phyloP scores from a whole-genome alignment of 2,329 filamentous ascomycete genomes.

The Dryadomyces quercus-mongolicae region DNA sequence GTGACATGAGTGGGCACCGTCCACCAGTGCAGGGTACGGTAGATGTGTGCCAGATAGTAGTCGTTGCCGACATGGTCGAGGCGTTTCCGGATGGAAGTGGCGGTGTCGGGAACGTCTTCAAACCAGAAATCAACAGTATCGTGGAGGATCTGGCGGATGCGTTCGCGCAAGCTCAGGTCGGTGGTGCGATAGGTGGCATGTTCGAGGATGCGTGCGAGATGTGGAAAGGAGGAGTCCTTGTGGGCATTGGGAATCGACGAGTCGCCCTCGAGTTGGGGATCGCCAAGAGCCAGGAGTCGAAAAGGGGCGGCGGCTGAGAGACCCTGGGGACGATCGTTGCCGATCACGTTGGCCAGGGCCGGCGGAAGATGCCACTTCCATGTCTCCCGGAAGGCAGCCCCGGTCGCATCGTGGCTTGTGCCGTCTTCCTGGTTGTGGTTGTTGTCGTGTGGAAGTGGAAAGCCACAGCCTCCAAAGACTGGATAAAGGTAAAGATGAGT shows the following conservation, averaged over 20 bases:
- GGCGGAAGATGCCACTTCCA: constrained; percentile 23
- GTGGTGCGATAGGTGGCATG: constrained; percentile 34
- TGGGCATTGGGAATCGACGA: constrained; percentile 59
- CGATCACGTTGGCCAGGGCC: constrained; percentile 11
- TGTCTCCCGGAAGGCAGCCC: constrained; percentile 25
- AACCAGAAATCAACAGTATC: constrained; percentile 48
- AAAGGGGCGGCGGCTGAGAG: constrained; percentile 52
- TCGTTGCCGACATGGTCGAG: constrained; percentile 91
- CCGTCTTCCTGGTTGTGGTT: constrained; percentile 1
- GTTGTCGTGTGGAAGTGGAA: constrained; percentile 48
- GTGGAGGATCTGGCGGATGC: constrained; percentile 41
- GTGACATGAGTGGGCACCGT: constrained; percentile 73
- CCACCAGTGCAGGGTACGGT: constrained; percentile 75
- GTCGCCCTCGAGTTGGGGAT: constrained; percentile 90
- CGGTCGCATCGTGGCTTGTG: background rate
- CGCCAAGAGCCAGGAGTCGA: constrained; percentile 74
- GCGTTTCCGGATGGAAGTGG: constrained; percentile 61
- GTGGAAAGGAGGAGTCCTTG: constrained; percentile 36
- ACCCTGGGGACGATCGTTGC: constrained; percentile 10
- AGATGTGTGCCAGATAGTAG: constrained; percentile 87
- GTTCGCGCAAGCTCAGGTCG: constrained; percentile 35
- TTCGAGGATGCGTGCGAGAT: constrained; percentile 32
- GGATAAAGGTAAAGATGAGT: constrained; percentile 84
- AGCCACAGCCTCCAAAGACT: constrained; percentile 65
- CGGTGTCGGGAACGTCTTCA: constrained; percentile 55